These are phyloP conservation scores for Ustilago shanxiensis DNA, from an alignment of 1,284 basidiomycete species.

Conservation along the genomic window DNA sequence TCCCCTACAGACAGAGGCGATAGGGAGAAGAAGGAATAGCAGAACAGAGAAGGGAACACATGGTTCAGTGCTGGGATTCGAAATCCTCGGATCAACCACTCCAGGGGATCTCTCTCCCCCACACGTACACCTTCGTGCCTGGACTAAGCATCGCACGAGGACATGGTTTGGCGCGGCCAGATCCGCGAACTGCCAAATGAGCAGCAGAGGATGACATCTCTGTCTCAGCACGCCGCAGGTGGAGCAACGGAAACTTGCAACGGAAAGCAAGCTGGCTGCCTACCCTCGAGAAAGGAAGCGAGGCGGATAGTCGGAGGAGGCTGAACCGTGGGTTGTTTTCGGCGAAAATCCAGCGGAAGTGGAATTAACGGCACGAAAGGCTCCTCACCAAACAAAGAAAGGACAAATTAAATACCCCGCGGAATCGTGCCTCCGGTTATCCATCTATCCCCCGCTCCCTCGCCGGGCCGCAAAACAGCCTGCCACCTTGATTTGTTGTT, in stretches of 20 bases:
- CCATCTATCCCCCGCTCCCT: background rate
- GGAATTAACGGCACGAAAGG: background rate
- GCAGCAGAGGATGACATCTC: background rate
- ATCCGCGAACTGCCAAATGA: background rate
- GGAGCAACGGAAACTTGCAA: no score
- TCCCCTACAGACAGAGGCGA: no score
- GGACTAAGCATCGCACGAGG: slow-evolving; percentile 1
- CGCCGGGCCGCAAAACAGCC: background rate
- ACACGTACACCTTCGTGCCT: background rate
- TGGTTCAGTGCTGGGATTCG: no score
- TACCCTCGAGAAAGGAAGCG: background rate
- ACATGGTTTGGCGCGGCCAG: background rate
- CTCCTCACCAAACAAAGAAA: background rate
- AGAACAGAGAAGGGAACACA: no score
- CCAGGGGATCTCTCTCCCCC: background rate
- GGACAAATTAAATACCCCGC: slow-evolving; percentile 3
- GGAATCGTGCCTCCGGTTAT: slow-evolving; percentile 8
- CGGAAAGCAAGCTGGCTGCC: no score
- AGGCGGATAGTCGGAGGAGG: slow-evolving; percentile 2
- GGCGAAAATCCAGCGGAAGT: slow-evolving; percentile 1
- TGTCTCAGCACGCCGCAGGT: slow-evolving; percentile 1
- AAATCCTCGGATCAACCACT: background rate
- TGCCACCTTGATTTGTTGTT: no score
- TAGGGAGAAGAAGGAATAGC: no score
- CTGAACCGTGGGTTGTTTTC: slow-evolving; percentile 21